Conservation (phyloP, 2,329 filamentous ascomycete genomes). For the Malbranchea cinnamomea region DNA sequence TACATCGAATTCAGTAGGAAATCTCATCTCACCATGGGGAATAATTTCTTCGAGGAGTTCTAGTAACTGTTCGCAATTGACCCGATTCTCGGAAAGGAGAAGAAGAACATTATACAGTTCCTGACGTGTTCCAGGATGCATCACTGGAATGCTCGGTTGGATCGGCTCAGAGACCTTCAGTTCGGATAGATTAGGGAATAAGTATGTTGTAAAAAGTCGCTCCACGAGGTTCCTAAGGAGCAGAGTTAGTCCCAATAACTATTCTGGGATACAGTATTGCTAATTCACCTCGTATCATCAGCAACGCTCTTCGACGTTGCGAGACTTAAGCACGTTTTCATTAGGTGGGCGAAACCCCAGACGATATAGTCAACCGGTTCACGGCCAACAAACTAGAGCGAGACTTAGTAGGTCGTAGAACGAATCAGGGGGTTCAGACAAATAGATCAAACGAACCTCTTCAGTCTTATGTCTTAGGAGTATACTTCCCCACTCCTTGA, state of each 20-base stretch:
- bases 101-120: conserved; percentile 48
- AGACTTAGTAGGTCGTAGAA: conserved; percentile 12
- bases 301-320: conserved; percentile 19
- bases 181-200: conserved; percentile 45
- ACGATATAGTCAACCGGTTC: conserved; percentile 30
- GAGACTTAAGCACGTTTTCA: conserved; percentile 28
- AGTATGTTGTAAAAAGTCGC: conserved; percentile 45
- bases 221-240: conserved; percentile 29
- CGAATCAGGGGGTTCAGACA: not conserved
- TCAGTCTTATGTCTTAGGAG: conserved; percentile 29
- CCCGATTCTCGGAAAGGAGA: conserved; percentile 36
- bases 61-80: conserved; percentile 39
- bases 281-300: conserved; percentile 21
- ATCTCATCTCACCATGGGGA: conserved; percentile 31
- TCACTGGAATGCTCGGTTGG: conserved; percentile 29
- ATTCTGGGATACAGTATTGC: not conserved
- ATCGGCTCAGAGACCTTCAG: conserved; percentile 15
- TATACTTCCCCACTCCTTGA: conserved; percentile 28
- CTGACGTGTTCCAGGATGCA: conserved; percentile 42
- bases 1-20: conserved; percentile 13
- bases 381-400: conserved; percentile 29
- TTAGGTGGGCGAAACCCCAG: conserved; percentile 27
- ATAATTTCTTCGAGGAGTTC: conserved; percentile 36
- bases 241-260: conserved; percentile 1
- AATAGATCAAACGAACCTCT: conserved; percentile 19